phyloP scores from a whole-genome alignment of 345 rosid genomes.

The Pelargonium nanum region DNA sequence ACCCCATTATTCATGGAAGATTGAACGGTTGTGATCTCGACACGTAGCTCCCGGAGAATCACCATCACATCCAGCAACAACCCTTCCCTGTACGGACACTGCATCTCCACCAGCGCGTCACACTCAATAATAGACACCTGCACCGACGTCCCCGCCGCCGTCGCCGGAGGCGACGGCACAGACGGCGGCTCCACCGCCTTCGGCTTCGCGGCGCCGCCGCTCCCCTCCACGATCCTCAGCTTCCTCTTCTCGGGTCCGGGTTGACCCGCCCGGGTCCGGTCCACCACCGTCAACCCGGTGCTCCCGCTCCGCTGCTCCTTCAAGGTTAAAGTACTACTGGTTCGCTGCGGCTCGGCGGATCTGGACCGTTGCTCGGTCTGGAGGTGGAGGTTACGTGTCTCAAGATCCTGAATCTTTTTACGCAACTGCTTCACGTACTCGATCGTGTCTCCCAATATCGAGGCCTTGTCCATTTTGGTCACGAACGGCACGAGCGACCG shows the following conservation, averaged over 20 bases:
- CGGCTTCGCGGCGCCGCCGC: conserved; percentile 28
- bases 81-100: conserved; percentile 66
- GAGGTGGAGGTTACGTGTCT: conserved; percentile 34
- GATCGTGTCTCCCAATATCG: conserved; percentile 89
- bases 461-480: conserved; percentile 96
- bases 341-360: conserved; percentile 21
- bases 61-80: conserved; percentile 73
- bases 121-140: conserved; percentile 94
- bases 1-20: conserved; percentile 39
- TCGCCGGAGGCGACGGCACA: conserved; percentile 3
- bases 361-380: conserved; percentile 36
- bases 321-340: conserved; percentile 14
- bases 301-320: conserved; percentile 30
- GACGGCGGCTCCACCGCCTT: conserved; percentile 26
- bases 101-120: conserved; percentile 71
- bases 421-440: conserved; percentile 85
- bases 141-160: conserved; percentile 23
- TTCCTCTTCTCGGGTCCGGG: conserved; percentile 37
- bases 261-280: conserved; percentile 23
- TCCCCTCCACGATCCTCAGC: conserved; percentile 36
- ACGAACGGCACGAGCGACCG: conserved; percentile 90
- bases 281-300: conserved; percentile 9
- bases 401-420: conserved; percentile 74
- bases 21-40: conserved; percentile 66
- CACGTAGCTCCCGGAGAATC: conserved; percentile 51